Evolutionary conservation across 2,329 filamentous ascomycete genomes (phyloP).

Genomic region (Ophiocordyceps sinensis): DNA sequence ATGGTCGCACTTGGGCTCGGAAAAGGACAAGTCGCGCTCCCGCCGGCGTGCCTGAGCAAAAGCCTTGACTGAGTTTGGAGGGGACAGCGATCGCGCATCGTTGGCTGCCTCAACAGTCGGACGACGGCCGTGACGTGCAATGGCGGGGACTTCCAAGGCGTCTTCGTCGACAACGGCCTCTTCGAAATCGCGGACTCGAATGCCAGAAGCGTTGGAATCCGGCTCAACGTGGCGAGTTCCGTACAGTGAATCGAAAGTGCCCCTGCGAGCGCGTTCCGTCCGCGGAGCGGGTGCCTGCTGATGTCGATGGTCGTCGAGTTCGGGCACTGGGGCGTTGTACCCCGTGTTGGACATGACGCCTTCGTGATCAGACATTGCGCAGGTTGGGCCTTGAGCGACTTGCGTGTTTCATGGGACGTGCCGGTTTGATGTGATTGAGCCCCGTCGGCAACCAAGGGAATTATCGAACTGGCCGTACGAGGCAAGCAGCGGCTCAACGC

Average conservation of each 20-base stretch:
- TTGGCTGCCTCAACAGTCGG: slow-evolving; percentile 40
- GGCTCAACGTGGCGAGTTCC: slow-evolving; percentile 32
- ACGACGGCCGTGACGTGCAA: slow-evolving; percentile 31
- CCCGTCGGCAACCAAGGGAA: slow-evolving; percentile 3
- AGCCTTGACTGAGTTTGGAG: slow-evolving; percentile 93
- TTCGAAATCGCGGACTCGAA: slow-evolving; percentile 66
- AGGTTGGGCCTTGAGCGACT: neutral
- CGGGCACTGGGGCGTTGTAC: slow-evolving; percentile 60
- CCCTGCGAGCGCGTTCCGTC: slow-evolving; percentile 46
- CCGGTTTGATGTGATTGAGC: too few relatives aligned
- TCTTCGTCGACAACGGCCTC: slow-evolving; percentile 67
- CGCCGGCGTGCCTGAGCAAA: slow-evolving; percentile 84
- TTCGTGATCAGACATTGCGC: slow-evolving; percentile 53
- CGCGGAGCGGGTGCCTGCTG: slow-evolving; percentile 47
- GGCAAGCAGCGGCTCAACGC: slow-evolving; percentile 9
- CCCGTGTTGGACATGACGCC: slow-evolving; percentile 44
- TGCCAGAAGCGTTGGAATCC: slow-evolving; percentile 19
- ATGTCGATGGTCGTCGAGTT: slow-evolving; percentile 77
- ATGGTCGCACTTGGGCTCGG: slow-evolving; percentile 27
- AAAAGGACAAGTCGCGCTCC: slow-evolving; percentile 54
- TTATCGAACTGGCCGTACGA: slow-evolving; percentile 1
- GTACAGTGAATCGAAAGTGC: slow-evolving; percentile 60
- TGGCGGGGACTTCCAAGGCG: slow-evolving; percentile 37
- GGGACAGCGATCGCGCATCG: slow-evolving; percentile 59
- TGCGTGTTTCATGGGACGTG: neutral